Percentiles rank a stretch among this genome's conserved stretches.
These are phyloP conservation scores for Extremus antarcticus DNA, from an alignment of 495 filamentous ascomycete genomes.

Conservation along the genomic window DNA sequence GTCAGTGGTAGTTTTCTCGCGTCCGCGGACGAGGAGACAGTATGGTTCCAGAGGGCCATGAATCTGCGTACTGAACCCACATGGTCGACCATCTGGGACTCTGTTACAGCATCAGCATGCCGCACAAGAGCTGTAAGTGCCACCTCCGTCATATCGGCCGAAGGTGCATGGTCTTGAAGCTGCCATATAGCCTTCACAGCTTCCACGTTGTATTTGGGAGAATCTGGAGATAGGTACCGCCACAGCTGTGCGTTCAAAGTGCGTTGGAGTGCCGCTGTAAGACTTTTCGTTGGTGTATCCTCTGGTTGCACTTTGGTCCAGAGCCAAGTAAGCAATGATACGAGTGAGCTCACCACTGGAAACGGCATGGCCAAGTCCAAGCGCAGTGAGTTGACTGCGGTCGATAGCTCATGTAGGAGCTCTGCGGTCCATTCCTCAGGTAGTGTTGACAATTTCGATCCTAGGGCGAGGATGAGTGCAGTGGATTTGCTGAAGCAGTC, in stretches of 20 bases:
- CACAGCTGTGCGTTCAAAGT: background rate
- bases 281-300: background rate
- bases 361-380: background rate
- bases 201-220: slow-evolving; percentile 12
- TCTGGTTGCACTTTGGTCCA: background rate
- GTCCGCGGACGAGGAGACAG: slow-evolving; percentile 17
- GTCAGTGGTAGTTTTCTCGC: background rate
- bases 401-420: background rate
- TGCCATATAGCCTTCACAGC: slow-evolving; percentile 10
- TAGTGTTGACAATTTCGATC: background rate
- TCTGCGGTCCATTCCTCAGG: background rate
- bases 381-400: background rate
- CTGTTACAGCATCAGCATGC: background rate
- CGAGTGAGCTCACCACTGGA: background rate
- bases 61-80: slow-evolving; percentile 13
- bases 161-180: background rate
- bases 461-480: background rate
- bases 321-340: background rate
- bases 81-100: background rate
- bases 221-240: background rate
- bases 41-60: slow-evolving; percentile 31
- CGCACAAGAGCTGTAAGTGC: background rate
- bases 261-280: background rate
- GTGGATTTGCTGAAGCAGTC: background rate
- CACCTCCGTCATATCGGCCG: background rate